Evolutionary conservation across 2,329 filamentous ascomycete genomes (phyloP).

Genomic region (Zymoseptoria tritici): DNA sequence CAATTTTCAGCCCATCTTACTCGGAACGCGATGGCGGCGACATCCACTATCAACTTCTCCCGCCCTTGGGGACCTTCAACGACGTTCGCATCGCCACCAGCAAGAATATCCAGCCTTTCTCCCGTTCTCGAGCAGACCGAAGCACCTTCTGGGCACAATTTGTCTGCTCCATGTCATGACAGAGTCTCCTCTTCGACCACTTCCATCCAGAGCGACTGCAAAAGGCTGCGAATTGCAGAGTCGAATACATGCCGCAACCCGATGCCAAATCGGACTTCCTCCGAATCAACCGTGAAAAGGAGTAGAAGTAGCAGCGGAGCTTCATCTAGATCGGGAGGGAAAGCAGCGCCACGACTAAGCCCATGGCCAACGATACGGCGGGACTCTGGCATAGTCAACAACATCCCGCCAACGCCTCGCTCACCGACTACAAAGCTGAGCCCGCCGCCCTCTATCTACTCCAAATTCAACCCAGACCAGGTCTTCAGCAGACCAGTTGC

Average conservation of each 20-base stretch:
- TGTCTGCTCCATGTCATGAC: too few relatives aligned
- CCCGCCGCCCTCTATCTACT: too few relatives aligned
- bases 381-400: neutral
- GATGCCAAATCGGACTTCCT: neutral
- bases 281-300: neutral
- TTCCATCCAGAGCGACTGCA: neutral
- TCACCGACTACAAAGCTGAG: neutral
- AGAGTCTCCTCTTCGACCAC: too few relatives aligned
- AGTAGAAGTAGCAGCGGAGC: neutral
- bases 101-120: neutral
- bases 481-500: neutral
- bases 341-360: neutral
- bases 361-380: neutral
- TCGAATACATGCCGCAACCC: neutral
- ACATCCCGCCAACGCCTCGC: neutral
- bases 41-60: neutral
- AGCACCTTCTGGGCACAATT: too few relatives aligned
- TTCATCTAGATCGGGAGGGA: neutral
- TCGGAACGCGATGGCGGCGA: neutral
- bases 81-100: neutral
- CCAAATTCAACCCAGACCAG: too few relatives aligned
- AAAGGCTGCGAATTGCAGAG: neutral
- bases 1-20: neutral
- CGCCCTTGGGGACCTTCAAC: neutral
- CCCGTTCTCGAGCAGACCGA: neutral